These are phyloP conservation scores for Dimocarpus longan DNA, from an alignment of 345 rosid genomes.

Conservation along the genomic window DNA sequence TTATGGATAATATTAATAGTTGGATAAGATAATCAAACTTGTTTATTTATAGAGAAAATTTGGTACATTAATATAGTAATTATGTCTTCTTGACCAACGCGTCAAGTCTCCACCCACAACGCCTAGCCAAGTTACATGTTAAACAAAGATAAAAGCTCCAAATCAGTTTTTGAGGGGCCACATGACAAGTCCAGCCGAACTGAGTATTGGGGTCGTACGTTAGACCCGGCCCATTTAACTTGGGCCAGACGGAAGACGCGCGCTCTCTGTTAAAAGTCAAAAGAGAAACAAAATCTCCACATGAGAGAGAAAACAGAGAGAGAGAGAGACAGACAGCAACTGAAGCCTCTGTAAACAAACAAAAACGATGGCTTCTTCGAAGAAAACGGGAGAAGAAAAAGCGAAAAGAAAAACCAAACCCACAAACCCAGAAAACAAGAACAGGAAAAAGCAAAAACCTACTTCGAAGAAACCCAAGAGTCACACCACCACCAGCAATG, in stretches of 20 bases:
- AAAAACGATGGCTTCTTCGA: conserved; percentile 38
- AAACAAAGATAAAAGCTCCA: no score
- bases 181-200: neutral
- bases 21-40: no score
- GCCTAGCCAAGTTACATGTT: no score
- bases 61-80: no score
- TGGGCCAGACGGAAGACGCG: neutral
- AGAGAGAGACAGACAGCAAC: neutral
- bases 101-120: no score
- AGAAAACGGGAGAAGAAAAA: conserved; percentile 24
- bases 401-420: conserved; percentile 1
- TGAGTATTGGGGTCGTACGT: neutral
- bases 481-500: conserved; percentile 8
- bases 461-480: neutral
- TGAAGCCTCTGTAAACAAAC: neutral
- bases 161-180: no score
- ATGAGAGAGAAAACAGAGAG: neutral
- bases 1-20: no score
- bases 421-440: conserved; percentile 13
- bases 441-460: conserved; percentile 9
- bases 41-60: no score
- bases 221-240: neutral
- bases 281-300: neutral
- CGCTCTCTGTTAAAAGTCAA: neutral
- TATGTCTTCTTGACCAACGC: no score